phyloP scores from a whole-genome alignment of 768 basidiomycete species.

The Mycena sanguinolenta region DNA sequence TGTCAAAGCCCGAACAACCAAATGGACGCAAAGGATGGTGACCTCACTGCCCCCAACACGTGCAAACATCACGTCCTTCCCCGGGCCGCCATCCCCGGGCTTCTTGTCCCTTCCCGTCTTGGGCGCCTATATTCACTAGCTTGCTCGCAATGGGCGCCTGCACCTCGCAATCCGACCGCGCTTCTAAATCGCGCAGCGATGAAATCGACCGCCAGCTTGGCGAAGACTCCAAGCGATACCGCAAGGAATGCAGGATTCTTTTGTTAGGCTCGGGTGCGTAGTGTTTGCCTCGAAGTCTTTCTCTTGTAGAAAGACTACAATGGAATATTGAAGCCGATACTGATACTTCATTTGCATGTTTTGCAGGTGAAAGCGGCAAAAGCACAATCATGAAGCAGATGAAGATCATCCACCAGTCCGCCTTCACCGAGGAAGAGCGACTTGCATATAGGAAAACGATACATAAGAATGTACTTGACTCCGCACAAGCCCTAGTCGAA shows the following conservation, averaged over 20 bases:
- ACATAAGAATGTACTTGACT: slow-evolving; percentile 63
- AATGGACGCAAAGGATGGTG: too few relatives aligned
- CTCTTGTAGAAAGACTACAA: too few relatives aligned
- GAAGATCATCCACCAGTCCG: slow-evolving; percentile 77
- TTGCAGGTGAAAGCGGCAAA: slow-evolving; percentile 61
- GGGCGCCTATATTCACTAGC: too few relatives aligned
- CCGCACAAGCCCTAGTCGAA: not conserved
- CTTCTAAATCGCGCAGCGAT: slow-evolving; percentile 44
- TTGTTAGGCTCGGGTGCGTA: slow-evolving; percentile 69
- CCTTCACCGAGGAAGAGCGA: slow-evolving; percentile 74
- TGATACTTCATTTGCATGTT: too few relatives aligned
- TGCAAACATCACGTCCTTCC: too few relatives aligned
- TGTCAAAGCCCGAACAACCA: too few relatives aligned
- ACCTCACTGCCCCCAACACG: too few relatives aligned
- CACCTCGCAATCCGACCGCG: slow-evolving; percentile 25
- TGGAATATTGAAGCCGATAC: too few relatives aligned
- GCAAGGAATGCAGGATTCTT: slow-evolving; percentile 75
- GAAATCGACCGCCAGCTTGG: slow-evolving; percentile 72
- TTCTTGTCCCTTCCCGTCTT: too few relatives aligned
- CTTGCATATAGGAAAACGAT: slow-evolving; percentile 72
- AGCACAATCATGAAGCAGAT: slow-evolving; percentile 82
- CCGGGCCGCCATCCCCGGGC: too few relatives aligned
- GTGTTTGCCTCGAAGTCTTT: too few relatives aligned
- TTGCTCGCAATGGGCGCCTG: slow-evolving; percentile 28
- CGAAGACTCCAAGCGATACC: slow-evolving; percentile 64